Evolutionary conservation across 1,284 basidiomycete species (phyloP), one percentile per base, ranked within the genome.

Genomic region (Cutaneotrichosporon cavernicola): DNA sequence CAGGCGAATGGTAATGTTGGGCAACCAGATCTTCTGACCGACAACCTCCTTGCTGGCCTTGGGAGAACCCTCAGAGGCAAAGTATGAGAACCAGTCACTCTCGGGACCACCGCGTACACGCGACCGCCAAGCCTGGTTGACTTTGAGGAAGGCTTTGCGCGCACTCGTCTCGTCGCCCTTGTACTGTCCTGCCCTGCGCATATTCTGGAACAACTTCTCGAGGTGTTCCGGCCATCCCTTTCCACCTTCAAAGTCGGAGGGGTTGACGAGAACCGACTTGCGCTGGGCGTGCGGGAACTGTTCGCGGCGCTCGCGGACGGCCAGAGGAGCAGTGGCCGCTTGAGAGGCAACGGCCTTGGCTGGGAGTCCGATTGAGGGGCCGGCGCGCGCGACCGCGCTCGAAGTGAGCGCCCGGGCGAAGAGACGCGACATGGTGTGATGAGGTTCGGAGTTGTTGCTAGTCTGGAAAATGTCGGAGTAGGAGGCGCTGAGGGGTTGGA

Each of bases 11-110:
- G 89, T 80, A 72, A 90, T 85, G 80, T 97, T 97, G 53, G 94
- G 95, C 51, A 97, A 86, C 81, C 91, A 97, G 52, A 94, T 85
- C 69, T 88, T 87, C 73, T 90, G 86, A 56, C 91, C 94, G 60
- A 91, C 84, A 56, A 92, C 85, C 64, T 85, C 56, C 52, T 72
- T 68, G 40, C 63, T 38, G 46, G 31, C 56, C 30, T 32, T 11
- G 18, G 58, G 55, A 22, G 59, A 57, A n/a, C 61, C 65, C 36
- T 64, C 60, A 30, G 64, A 58, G 40, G 40, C 63, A 56, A 67
- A 62, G 32, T 60, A 56, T 8, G 7, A 2, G 21, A 49, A 26
- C 21, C 55, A 32, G 22, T 30, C 49, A 18, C 26, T n/a, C 34
- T 57, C 60, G 36, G 46, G 21, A 1, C 56, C 65, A 49, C 79